These are phyloP conservation scores for Phytophthora quininea DNA, from an alignment of 352 stramenopile species.

Conservation along the genomic window DNA sequence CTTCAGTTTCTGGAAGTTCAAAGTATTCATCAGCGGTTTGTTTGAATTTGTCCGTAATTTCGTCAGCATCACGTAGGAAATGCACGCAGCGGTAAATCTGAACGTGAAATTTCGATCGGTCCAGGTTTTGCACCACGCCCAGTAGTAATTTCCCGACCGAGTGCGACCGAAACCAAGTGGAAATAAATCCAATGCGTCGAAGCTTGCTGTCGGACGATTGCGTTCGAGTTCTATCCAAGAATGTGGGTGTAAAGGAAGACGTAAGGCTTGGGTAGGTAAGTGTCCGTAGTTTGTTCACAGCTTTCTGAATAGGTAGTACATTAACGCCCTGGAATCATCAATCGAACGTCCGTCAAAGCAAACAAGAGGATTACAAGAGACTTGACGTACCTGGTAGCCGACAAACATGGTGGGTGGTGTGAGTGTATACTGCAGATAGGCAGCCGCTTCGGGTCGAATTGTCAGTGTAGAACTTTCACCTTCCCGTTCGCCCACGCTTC, in stretches of 20 bases:
- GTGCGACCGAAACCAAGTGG: constrained; percentile 68
- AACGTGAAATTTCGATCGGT: constrained; percentile 59
- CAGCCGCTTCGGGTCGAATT: constrained; percentile 40
- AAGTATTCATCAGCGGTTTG: constrained; percentile 51
- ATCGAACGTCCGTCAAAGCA: neutral
- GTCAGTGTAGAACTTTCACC: neutral
- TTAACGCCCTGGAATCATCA: constrained; percentile 32
- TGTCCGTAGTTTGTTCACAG: constrained; percentile 38
- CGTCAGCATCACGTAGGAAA: constrained; percentile 53
- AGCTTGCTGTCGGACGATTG: neutral
- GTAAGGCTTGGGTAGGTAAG: constrained; percentile 43
- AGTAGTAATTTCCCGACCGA: constrained; percentile 72
- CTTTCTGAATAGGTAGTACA: constrained; percentile 40
- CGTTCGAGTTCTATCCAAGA: neutral
- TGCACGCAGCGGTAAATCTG: constrained; percentile 57
- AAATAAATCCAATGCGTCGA: constrained; percentile 60
- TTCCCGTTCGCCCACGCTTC: constrained; percentile 2
- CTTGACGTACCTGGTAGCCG: constrained; percentile 55
- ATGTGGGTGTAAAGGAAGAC: constrained; percentile 16
- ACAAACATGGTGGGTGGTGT: constrained; percentile 73
- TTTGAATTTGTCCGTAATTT: constrained; percentile 52
- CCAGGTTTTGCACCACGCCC: constrained; percentile 54
- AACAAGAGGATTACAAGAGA: neutral
- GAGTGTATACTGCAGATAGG: constrained; percentile 62
- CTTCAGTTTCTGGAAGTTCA: constrained; percentile 41